Evolutionary conservation across 257 asterid species (phyloP).

Genomic region (Linaria vulgaris): DNA sequence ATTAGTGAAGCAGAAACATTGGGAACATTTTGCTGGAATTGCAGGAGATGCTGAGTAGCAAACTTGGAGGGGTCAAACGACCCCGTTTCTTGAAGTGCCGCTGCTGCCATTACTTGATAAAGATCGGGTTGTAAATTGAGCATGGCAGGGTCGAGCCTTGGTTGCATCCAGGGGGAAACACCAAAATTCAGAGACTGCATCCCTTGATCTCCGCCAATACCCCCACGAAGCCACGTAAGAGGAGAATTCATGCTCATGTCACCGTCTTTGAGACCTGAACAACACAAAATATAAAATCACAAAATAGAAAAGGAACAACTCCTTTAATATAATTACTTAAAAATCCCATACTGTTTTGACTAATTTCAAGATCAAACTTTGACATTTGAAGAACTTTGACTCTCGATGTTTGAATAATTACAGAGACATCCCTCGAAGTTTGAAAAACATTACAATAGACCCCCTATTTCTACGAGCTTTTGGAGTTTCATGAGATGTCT

Average conservation of each 20-base stretch:
- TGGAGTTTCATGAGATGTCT: too few relatives aligned
- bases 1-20: slow-evolving; percentile 49
- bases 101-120: slow-evolving; percentile 72
- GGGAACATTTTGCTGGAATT: slow-evolving; percentile 60
- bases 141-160: slow-evolving; percentile 66
- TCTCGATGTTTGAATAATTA: too few relatives aligned
- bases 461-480: too few relatives aligned
- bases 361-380: too few relatives aligned
- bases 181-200: slow-evolving; percentile 57
- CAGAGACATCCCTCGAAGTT: too few relatives aligned
- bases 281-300: slow-evolving; percentile 3
- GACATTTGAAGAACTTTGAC: too few relatives aligned
- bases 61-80: slow-evolving; percentile 60
- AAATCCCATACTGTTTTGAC: too few relatives aligned
- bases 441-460: too few relatives aligned
- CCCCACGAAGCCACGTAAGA: slow-evolving; percentile 61
- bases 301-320: too few relatives aligned
- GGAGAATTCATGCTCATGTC: slow-evolving; percentile 47
- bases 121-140: slow-evolving; percentile 73
- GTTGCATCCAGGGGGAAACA: slow-evolving; percentile 75
- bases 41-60: slow-evolving; percentile 58
- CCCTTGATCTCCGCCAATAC: slow-evolving; percentile 48
- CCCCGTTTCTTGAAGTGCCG: slow-evolving; percentile 55
- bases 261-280: slow-evolving; percentile 47
- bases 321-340: too few relatives aligned